Base-by-base conservation (phyloP, 208 protist genomes). In the Leptomonas pyrrhocoris region DNA sequence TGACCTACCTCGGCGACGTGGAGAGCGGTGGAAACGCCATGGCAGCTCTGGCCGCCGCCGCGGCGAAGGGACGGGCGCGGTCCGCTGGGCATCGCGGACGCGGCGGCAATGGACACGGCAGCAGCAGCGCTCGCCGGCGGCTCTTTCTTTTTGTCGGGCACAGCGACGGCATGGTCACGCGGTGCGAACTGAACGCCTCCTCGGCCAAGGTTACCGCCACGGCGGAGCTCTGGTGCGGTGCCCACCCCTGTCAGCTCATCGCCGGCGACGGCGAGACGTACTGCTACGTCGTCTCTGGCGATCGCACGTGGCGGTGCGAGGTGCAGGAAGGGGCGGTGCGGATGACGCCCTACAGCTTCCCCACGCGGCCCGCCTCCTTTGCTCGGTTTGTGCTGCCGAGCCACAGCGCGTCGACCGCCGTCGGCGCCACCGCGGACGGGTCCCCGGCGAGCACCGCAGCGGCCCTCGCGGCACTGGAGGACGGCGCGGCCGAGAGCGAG, bases 131-230 rank as follows among this genome's bases (percentile, higher is more conserved):
- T 42, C 60, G 64, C 6, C 74, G 74, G 9, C 80, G 51, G 71
- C 61, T 95, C 21, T 91, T 90, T 66, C 88, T 85, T 46, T 84
- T 95, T 46, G 69, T 94, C 43, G 90, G 90, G 9, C 81, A 94
- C 68, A 80, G 73, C 25, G 83, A 93, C 55, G 90, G 90, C 30
- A 82, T 77, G 23, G 72, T 95, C 40, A 91, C 86, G 21, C 74
- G 84, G 16, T 89, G 72, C 51, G 86, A 90, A 68, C 72, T 95
- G 19, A 86, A 94, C 59, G 51, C 78, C 25, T 45, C 56, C 16
- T 85, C 86, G 1, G 81, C 65, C n/a, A 88, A 89, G 66, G 80
- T 88, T n/a, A 76, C 84, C 21, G 77, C 84, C 21, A 70, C 61
- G 21, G 72, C 60, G 34, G 68, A 83, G 63, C 60, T 93, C 15